Evolutionary conservation across 1,284 basidiomycete species (phyloP), one percentile per base, ranked within the genome.

Genomic region (Cystobasidium slooffiae): DNA sequence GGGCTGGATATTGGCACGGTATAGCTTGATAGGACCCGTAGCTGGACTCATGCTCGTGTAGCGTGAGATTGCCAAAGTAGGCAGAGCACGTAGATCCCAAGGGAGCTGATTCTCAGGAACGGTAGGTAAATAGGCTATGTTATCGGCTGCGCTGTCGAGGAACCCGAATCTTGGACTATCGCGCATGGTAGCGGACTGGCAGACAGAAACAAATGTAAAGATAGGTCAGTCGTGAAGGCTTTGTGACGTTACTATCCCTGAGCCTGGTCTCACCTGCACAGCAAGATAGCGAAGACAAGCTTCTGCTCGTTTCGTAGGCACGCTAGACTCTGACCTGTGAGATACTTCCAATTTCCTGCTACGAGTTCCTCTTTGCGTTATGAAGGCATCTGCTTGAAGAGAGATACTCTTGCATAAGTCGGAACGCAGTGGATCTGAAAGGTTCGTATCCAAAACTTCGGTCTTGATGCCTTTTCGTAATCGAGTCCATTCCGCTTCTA

Each of bases 391-490:
- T 7, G 51, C 10, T 3, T 14, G 24, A 6, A 52, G 12, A 0
- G 64, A 51, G 14, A 66, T 37, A 41, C 64, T 66, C 39, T 22
- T 51, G 18, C 39, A 66, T 6, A 66, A 6, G 39, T 66, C 64
- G 20, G 64, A 24, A 24, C 64, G 47, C 7, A 66, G n/a, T 6
- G 49, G 49, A 7, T 51, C 20, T 14, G 51, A n/a, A 43, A 66
- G 22, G n/a, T 37, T 31, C 10, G 64, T 66, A 43, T 66, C 37
- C 6, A 66, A 9, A 16, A 43, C 49, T 8, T 22, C 37, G 12
- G 64, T 66, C 7, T n/a, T 18, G 47, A 66, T 66, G 3, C 41
- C 64, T 12, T 31, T 31, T 22, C 16, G 39, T 24, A 47, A 49
- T n/a, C 44, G 61, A 9, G n/a, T 44, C 61, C 61, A 63, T 31